A percentile compares a stretch with the other conserved stretches of the same genome.
Conservation (phyloP, 495 filamentous ascomycete genomes). For the Podospora anserina region DNA sequence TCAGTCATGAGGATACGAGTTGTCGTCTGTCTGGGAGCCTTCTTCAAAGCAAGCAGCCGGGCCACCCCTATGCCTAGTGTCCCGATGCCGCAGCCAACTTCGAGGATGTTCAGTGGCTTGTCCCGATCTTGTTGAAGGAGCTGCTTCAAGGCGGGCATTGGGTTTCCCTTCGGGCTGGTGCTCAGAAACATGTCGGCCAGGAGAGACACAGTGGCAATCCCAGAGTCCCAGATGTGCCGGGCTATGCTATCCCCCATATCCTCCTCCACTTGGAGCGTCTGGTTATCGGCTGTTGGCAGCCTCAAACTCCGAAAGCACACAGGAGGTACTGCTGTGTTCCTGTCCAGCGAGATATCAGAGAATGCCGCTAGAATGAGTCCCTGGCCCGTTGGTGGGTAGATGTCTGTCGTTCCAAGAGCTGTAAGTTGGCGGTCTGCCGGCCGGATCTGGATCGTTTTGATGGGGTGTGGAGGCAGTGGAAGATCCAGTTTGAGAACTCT, state of each 20-base stretch:
- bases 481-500: slow-evolving; percentile 42
- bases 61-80: slow-evolving; percentile 76
- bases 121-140: slow-evolving; percentile 16
- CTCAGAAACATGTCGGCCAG: slow-evolving; percentile 35
- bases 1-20: slow-evolving; percentile 72
- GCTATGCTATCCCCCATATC: slow-evolving; percentile 95
- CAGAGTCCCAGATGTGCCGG: slow-evolving; percentile 82
- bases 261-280: slow-evolving; percentile 61
- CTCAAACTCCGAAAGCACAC: slow-evolving; percentile 40
- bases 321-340: slow-evolving; percentile 6
- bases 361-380: slow-evolving; percentile 41
- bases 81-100: slow-evolving; percentile 83
- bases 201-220: slow-evolving; percentile 38
- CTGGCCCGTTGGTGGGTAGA: slow-evolving; percentile 18
- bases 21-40: not conserved
- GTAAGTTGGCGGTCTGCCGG: slow-evolving; percentile 31
- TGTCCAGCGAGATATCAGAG: slow-evolving; percentile 29
- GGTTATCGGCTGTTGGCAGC: slow-evolving; percentile 23
- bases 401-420: slow-evolving; percentile 31
- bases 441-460: slow-evolving; percentile 38
- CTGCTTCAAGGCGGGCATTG: slow-evolving; percentile 18
- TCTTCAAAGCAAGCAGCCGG: slow-evolving; percentile 42
- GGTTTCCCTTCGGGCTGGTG: not conserved
- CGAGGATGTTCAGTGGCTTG: slow-evolving; percentile 54
- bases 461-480: slow-evolving; percentile 24